Evolutionary conservation across 2,329 filamentous ascomycete genomes (phyloP), one percentile per base, ranked within the genome.

Genomic region (Xylaria sp.): DNA sequence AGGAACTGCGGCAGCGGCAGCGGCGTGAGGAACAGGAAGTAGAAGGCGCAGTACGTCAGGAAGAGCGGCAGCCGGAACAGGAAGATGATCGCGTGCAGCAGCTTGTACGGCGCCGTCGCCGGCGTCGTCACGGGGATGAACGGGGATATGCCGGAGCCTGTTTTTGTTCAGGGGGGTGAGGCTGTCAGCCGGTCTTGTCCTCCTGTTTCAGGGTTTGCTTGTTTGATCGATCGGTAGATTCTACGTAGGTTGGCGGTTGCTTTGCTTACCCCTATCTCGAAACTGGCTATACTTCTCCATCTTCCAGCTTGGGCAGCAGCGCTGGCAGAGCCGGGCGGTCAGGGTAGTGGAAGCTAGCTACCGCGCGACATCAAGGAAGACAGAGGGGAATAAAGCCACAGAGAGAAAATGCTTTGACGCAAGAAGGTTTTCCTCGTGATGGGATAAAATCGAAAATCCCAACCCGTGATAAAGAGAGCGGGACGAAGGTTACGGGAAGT

Each of bases 201-300:
- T n/a, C n/a, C n/a, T n/a, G n/a, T n/a, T n/a, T n/a, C n/a, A n/a
- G n/a, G n/a, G n/a, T n/a, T n/a, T n/a, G n/a, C n/a, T n/a, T n/a
- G n/a, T n/a, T n/a, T n/a, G n/a, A n/a, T n/a, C n/a, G n/a, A n/a
- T n/a, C n/a, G n/a, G n/a, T 18, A 39, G 20, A 37, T 22, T 29
- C 24, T 24, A 11, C 8, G 8, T 37, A 34, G 43, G 21, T 47
- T 17, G 41, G 26, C 40, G 43, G 21, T 52, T 21, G 46, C 43
- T 4, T 34, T 34, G 48, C 69, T 61, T 78, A 90, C 92, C 92
- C 85, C 89, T 86, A 74, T 97, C 92, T 66, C 92, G 87, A 69
- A 91, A 97, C 72, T 96, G 91, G 52, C 90, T 93, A 72, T 91
- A 97, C 73, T 95, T 96, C 79, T 97, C 92, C 92, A 97, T 97